phyloP scores from a whole-genome alignment of 1,284 basidiomycete genomes.

The Cutaneotrichosporon cutaneum region DNA sequence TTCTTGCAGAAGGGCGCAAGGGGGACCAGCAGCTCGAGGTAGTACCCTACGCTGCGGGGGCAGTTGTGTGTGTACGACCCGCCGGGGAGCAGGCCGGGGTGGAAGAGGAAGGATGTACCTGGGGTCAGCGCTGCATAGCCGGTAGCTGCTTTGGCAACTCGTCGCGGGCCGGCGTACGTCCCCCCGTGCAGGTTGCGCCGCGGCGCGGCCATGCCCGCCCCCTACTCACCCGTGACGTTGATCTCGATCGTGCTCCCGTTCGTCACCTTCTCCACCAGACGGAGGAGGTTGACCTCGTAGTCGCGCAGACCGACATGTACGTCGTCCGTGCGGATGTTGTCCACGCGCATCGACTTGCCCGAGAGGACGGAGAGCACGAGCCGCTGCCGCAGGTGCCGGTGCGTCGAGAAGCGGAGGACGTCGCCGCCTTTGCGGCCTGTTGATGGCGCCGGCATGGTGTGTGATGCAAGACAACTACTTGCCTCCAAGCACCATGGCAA shows the following conservation, averaged over 20 bases:
- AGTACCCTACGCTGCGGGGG: conserved; percentile 89
- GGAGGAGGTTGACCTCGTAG: conserved; percentile 87
- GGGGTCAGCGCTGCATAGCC: conserved; percentile 13
- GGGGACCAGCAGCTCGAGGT: conserved; percentile 84
- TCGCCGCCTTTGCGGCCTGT: conserved; percentile 26
- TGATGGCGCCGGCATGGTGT: conserved; percentile 11
- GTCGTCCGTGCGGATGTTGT: conserved; percentile 85
- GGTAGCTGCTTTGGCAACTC: too few relatives aligned
- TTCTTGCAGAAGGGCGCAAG: conserved; percentile 92
- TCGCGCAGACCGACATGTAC: conserved; percentile 94
- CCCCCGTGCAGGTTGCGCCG: too few relatives aligned
- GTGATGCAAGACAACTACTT: background rate
- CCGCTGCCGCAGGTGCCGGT: conserved; percentile 79
- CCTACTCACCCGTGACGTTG: conserved; percentile 78
- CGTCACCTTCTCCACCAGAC: conserved; percentile 86
- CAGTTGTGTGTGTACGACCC: conserved; percentile 83
- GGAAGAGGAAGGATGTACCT: conserved; percentile 87
- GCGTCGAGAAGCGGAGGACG: conserved; percentile 64
- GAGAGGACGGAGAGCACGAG: conserved; percentile 84
- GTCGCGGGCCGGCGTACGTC: too few relatives aligned
- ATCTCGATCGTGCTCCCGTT: conserved; percentile 97
- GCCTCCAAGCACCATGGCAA: too few relatives aligned
- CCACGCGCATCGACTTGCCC: conserved; percentile 80
- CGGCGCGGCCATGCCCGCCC: too few relatives aligned
- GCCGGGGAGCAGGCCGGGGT: conserved; percentile 87